A percentile compares a stretch with the other conserved stretches of the same genome.
These are phyloP conservation scores for Galium porrigens DNA, from an alignment of 305 asterid species.

Conservation along the genomic window DNA sequence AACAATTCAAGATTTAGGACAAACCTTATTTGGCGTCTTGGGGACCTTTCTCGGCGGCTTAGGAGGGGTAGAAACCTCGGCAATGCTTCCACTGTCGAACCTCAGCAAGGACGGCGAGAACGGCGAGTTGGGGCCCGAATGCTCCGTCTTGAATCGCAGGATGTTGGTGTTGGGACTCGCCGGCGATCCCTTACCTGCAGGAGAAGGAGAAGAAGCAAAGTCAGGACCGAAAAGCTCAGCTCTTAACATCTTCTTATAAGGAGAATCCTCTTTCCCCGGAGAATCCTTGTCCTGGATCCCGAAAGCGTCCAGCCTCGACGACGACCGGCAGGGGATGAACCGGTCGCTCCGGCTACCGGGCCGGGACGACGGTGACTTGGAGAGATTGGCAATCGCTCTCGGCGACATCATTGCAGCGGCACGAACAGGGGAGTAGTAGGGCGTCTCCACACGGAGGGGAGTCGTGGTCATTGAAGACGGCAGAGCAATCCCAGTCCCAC, in stretches of 20 bases:
- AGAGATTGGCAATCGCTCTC: slow-evolving; percentile 66
- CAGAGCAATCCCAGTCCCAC: slow-evolving; percentile 40
- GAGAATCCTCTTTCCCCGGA: slow-evolving; percentile 67
- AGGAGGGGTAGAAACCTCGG: slow-evolving; percentile 65
- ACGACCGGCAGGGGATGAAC: slow-evolving; percentile 93
- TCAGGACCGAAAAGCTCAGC: slow-evolving; percentile 88
- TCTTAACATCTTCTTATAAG: slow-evolving; percentile 65
- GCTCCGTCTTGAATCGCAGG: slow-evolving; percentile 87
- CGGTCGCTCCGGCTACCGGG: slow-evolving; percentile 71
- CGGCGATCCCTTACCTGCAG: slow-evolving; percentile 69
- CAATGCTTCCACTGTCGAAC: slow-evolving; percentile 32
- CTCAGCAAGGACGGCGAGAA: slow-evolving; percentile 70
- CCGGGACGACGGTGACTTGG: slow-evolving; percentile 62
- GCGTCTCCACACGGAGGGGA: slow-evolving; percentile 48
- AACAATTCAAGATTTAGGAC: not conserved
- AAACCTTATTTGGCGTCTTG: slow-evolving; percentile 91
- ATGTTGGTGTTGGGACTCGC: slow-evolving; percentile 75
- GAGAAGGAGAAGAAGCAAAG: slow-evolving; percentile 57
- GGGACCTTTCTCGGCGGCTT: slow-evolving; percentile 98
- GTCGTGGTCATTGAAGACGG: slow-evolving; percentile 71
- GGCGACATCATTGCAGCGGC: slow-evolving; percentile 61
- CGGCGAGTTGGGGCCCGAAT: slow-evolving; percentile 63
- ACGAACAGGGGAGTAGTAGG: slow-evolving; percentile 22
- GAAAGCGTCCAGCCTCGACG: slow-evolving; percentile 83
- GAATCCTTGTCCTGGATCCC: slow-evolving; percentile 79